A percentile compares a stretch with the other conserved stretches of the same genome.
Conservation (phyloP, 129 eudicot genomes). For the Escallonia rubra region DNA sequence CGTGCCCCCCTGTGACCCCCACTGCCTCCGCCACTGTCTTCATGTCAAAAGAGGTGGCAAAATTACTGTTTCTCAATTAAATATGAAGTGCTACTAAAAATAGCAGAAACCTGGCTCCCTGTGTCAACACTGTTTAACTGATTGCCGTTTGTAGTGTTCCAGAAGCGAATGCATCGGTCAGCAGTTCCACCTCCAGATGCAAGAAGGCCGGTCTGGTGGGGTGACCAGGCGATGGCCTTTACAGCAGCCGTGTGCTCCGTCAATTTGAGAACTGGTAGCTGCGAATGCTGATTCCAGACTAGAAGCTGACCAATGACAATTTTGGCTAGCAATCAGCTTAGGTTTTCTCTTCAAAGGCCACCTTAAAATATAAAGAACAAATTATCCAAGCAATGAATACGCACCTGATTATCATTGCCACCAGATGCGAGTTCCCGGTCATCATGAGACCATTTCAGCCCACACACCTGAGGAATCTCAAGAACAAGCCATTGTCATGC, state of each 20-base stretch:
- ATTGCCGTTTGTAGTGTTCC: conserved; percentile 88
- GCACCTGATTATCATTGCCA: conserved; percentile 93
- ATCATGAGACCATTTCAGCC: conserved; percentile 98
- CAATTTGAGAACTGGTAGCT: conserved; percentile 59
- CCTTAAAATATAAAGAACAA: not conserved
- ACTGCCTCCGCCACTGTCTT: too few relatives aligned
- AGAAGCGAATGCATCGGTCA: conserved; percentile 92
- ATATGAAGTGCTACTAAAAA: too few relatives aligned
- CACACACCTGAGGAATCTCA: conserved; percentile 64
- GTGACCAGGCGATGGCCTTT: conserved; percentile 96
- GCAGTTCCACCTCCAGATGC: conserved; percentile 99
- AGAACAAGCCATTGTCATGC: not conserved
- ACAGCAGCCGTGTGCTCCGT: conserved; percentile 97
- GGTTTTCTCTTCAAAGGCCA: too few relatives aligned
- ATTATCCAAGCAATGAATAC: not conserved
- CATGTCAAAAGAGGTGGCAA: too few relatives aligned
- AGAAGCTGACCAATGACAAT: conserved; percentile 35
- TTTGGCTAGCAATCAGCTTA: not conserved
- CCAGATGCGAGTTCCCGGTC: conserved; percentile 98
- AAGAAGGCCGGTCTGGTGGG: conserved; percentile 80
- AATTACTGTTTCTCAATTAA: too few relatives aligned
- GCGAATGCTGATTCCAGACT: conserved; percentile 94
- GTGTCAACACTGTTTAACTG: conserved; percentile 84
- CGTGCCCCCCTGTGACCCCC: too few relatives aligned
- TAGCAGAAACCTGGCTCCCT: conserved; percentile 70